A percentile compares a stretch with the other conserved stretches of the same genome.
phyloP scores from a whole-genome alignment of 352 stramenopile species.

The Globisporangium carolinianum region DNA sequence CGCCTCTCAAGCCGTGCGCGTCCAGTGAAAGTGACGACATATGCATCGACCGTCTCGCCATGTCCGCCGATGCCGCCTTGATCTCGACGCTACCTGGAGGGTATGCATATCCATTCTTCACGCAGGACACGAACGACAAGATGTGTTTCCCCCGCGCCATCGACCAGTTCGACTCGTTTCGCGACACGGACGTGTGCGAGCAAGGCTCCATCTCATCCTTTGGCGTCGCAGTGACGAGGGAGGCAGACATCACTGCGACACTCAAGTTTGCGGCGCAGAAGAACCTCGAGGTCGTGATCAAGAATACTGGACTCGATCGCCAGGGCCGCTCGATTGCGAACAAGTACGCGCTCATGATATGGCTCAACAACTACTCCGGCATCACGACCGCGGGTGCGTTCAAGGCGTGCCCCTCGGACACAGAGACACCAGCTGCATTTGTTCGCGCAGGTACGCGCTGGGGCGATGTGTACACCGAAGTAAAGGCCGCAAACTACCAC shows the following conservation, averaged over 20 bases:
- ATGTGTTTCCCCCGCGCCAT: constrained; percentile 4
- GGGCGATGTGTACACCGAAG: constrained; percentile 1
- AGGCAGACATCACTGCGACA: not conserved
- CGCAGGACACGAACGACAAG: constrained; percentile 1
- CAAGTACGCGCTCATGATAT: constrained; percentile 12
- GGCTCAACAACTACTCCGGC: not conserved
- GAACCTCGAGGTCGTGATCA: constrained; percentile 4
- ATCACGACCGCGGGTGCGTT: not conserved
- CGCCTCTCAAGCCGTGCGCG: constrained; percentile 5
- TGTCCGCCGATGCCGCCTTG: not conserved
- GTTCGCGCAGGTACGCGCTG: not conserved
- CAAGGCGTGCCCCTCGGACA: not conserved
- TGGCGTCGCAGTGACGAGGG: not conserved
- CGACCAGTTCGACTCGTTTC: not conserved
- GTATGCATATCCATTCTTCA: constrained; percentile 6
- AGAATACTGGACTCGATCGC: constrained; percentile 5
- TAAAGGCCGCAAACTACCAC: constrained; percentile 6
- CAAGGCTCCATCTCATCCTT: constrained; percentile 6
- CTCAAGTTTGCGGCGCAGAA: constrained; percentile 3
- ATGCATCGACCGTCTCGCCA: constrained; percentile 2
- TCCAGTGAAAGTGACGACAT: not conserved
- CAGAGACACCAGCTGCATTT: not conserved
- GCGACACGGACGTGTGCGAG: not conserved
- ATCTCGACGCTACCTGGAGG: constrained; percentile 1
- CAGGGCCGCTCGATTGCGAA: constrained; percentile 5